Percentiles rank a stretch among this genome's conserved stretches.
These are phyloP conservation scores for Leccinum holopus DNA, from an alignment of 1,284 basidiomycete species.

Conservation along the genomic window DNA sequence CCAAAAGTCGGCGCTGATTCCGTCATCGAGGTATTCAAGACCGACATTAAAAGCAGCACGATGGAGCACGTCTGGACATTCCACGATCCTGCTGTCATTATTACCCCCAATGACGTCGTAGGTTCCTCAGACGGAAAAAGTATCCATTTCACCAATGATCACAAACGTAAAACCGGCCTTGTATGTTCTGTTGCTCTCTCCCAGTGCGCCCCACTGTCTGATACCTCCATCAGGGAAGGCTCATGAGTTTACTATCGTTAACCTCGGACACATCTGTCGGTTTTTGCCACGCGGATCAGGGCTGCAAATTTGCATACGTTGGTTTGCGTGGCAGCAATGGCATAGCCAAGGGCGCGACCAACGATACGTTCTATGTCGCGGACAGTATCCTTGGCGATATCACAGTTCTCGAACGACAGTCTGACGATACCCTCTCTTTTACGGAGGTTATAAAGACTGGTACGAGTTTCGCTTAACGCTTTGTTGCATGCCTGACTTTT, in stretches of 20 bases:
- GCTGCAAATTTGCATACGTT: conserved; percentile 55
- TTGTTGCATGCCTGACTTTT: neutral
- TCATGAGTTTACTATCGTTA: conserved; percentile 37
- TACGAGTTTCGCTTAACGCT: conserved; percentile 23
- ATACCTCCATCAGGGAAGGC: conserved; percentile 28
- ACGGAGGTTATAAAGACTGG: conserved; percentile 47
- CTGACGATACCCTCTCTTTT: conserved; percentile 53
- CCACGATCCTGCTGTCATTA: conserved; percentile 49
- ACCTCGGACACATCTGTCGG: conserved; percentile 46
- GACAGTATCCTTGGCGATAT: conserved; percentile 43
- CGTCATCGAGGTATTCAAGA: conserved; percentile 69
- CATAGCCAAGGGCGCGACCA: conserved; percentile 43
- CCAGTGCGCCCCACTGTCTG: conserved; percentile 1
- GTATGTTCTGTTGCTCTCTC: conserved; percentile 34
- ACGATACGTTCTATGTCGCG: conserved; percentile 60
- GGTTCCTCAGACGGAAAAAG: conserved; percentile 60
- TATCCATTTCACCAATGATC: conserved; percentile 71
- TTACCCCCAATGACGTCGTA: conserved; percentile 70
- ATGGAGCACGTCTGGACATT: conserved; percentile 61
- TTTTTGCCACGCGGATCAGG: conserved; percentile 55
- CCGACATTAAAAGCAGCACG: conserved; percentile 41
- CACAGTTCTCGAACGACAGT: conserved; percentile 53
- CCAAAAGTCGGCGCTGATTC: conserved; percentile 65
- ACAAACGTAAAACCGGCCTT: conserved; percentile 50
- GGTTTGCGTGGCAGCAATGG: conserved; percentile 54